Percentiles rank a stretch among this genome's conserved stretches.
Conservation (phyloP, 495 filamentous ascomycete species). For the Penicillium mononematosum region DNA sequence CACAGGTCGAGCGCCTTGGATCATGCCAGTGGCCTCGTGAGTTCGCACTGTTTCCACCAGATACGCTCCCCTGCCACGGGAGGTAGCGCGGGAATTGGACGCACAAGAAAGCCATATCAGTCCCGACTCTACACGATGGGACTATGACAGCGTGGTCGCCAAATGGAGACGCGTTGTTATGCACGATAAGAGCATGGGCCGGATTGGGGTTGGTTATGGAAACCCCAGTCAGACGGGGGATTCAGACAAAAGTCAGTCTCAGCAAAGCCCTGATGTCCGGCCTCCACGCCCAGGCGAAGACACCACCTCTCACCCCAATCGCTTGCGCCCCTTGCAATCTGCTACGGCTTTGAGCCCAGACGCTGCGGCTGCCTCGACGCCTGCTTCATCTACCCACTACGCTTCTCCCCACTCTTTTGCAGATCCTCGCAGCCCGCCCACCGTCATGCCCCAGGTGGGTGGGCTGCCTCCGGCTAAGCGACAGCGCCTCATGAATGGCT, state of each 20-base stretch:
- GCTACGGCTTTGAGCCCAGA: constrained; percentile 35
- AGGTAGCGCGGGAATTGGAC: constrained; percentile 45
- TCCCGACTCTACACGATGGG: constrained; percentile 46
- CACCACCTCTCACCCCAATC: constrained; percentile 29
- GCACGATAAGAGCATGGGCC: constrained; percentile 49
- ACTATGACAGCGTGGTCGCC: constrained; percentile 54
- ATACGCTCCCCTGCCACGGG: constrained; percentile 56
- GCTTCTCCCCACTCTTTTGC: constrained; percentile 37
- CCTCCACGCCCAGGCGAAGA: constrained; percentile 31
- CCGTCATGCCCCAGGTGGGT: not conserved
- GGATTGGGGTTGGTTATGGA: constrained; percentile 35
- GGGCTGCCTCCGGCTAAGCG: constrained; percentile 39
- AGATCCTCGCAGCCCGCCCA: constrained; percentile 31
- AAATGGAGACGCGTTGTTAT: constrained; percentile 59
- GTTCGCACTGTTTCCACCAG: constrained; percentile 63
- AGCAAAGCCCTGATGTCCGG: constrained; percentile 22
- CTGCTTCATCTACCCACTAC: constrained; percentile 33
- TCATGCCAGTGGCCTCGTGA: constrained; percentile 69
- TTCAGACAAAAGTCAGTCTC: constrained; percentile 14
- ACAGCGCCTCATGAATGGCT: constrained; percentile 46
- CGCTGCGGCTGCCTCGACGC: constrained; percentile 27
- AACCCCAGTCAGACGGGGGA: constrained; percentile 22
- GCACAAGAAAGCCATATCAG: constrained; percentile 37
- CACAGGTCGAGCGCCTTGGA: constrained; percentile 66
- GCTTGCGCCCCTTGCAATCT: constrained; percentile 30